Percentiles rank a stretch among this genome's conserved stretches.
phyloP scores from a whole-genome alignment of 257 asterid genomes.

The Leptodermis oblonga region DNA sequence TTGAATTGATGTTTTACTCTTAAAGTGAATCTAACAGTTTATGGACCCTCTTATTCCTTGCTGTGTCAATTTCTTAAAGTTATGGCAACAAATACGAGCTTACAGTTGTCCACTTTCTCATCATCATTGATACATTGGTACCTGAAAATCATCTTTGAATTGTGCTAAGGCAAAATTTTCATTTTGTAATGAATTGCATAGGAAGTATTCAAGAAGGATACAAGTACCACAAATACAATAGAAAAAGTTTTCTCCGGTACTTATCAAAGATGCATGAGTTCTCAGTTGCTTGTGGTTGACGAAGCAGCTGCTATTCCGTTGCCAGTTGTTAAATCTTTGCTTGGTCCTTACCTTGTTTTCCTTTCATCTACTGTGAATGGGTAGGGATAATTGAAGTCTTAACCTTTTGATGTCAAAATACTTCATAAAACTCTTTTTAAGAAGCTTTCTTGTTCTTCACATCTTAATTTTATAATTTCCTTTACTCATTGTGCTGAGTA shows the following conservation, averaged over 20 bases:
- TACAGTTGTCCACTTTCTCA: neutral
- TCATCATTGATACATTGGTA: neutral
- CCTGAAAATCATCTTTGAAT: too few species aligned
- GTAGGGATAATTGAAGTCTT: conserved; percentile 25
- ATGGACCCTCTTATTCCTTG: neutral
- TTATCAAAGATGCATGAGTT: too few species aligned
- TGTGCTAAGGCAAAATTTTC: neutral
- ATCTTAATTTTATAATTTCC: neutral
- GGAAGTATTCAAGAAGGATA: neutral
- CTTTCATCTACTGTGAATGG: conserved; percentile 97
- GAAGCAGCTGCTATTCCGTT: conserved; percentile 99
- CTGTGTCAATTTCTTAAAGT: neutral
- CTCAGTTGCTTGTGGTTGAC: conserved; percentile 84
- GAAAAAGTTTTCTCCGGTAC: neutral
- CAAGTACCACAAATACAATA: neutral
- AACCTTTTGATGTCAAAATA: neutral
- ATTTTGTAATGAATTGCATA: neutral
- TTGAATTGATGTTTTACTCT: neutral
- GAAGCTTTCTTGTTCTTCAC: neutral
- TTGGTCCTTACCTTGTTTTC: conserved; percentile 97
- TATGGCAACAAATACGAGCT: neutral
- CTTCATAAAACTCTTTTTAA: neutral
- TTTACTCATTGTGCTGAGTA: neutral
- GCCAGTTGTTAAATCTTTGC: conserved; percentile 86
- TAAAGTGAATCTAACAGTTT: neutral